Evolutionary conservation across 2,329 filamentous ascomycete species (phyloP).

Genomic region (Lachnellula occidentalis): DNA sequence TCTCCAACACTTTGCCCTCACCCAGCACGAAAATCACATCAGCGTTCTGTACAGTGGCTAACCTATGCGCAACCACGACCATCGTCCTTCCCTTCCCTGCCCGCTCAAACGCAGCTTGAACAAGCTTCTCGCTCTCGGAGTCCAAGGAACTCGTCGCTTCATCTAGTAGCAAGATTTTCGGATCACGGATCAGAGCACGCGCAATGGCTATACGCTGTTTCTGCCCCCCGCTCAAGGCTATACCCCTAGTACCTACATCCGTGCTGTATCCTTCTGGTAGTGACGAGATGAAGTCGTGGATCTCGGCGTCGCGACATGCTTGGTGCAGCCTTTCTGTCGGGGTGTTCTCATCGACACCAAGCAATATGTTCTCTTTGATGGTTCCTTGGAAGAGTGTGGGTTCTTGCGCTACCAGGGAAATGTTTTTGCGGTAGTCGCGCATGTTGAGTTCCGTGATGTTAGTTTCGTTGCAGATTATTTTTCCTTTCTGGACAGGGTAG

Average conservation of each 20-base stretch:
- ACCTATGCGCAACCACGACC: conserved; percentile 70
- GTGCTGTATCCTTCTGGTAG: conserved; percentile 47
- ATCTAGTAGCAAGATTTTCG: conserved; percentile 49
- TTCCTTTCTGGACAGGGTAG: conserved; percentile 61
- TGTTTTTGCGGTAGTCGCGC: conserved; percentile 54
- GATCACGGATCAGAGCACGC: conserved; percentile 47
- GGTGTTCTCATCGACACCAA: conserved; percentile 47
- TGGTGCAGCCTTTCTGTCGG: conserved; percentile 38
- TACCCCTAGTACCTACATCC: conserved; percentile 40
- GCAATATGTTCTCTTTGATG: conserved; percentile 63
- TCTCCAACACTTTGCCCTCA: conserved; percentile 26
- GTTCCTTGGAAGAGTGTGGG: conserved; percentile 58
- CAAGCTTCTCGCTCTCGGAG: conserved; percentile 49
- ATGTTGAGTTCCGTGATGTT: conserved; percentile 56
- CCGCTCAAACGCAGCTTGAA: conserved; percentile 62
- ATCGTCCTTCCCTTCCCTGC: conserved; percentile 62
- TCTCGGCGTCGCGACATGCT: conserved; percentile 46
- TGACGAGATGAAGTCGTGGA: conserved; percentile 46
- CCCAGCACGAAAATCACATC: conserved; percentile 29
- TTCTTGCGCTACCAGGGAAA: conserved; percentile 72
- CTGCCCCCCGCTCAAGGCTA: conserved; percentile 48
- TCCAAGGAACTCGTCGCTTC: conserved; percentile 55
- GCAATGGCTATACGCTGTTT: conserved; percentile 52
- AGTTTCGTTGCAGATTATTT: conserved; percentile 57
- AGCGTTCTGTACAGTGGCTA: conserved; percentile 73